Evolutionary conservation across 106 monocot genomes (phyloP).

Genomic region (Acorus gramineus): DNA sequence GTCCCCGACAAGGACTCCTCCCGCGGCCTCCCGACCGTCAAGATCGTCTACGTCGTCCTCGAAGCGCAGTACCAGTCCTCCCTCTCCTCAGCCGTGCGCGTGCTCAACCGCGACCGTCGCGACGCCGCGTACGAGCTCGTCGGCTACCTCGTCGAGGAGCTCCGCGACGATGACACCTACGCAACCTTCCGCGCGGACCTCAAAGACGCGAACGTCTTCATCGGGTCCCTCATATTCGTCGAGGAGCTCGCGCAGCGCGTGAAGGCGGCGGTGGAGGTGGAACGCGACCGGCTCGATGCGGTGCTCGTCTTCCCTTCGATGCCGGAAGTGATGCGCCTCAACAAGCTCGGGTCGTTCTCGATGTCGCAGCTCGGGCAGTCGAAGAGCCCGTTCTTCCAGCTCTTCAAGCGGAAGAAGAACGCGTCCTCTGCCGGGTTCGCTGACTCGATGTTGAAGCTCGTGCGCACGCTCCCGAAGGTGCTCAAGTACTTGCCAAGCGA

Average conservation of each 20-base stretch:
- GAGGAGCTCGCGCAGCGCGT: slow-evolving; percentile 83
- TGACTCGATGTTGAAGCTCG: slow-evolving; percentile 83
- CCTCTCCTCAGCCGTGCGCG: slow-evolving; percentile 50
- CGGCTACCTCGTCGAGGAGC: slow-evolving; percentile 83
- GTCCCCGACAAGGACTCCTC: slow-evolving; percentile 18
- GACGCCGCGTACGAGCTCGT: slow-evolving; percentile 67
- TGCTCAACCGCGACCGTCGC: slow-evolving; percentile 37
- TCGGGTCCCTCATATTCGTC: slow-evolving; percentile 80
- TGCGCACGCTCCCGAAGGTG: slow-evolving; percentile 77
- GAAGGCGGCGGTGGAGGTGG: slow-evolving; percentile 60
- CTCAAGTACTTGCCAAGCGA: slow-evolving; percentile 81
- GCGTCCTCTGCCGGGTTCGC: slow-evolving; percentile 46
- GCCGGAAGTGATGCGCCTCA: slow-evolving; percentile 85
- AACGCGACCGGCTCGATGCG: slow-evolving; percentile 72
- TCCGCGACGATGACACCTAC: slow-evolving; percentile 64
- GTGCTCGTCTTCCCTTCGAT: slow-evolving; percentile 84
- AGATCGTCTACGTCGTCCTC: slow-evolving; percentile 77
- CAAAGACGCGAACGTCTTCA: slow-evolving; percentile 70
- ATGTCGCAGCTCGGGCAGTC: slow-evolving; percentile 88
- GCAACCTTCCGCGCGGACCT: slow-evolving; percentile 53
- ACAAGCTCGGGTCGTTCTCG: slow-evolving; percentile 89
- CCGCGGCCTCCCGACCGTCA: slow-evolving; percentile 43
- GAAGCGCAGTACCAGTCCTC: slow-evolving; percentile 88
- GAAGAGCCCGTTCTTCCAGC: slow-evolving; percentile 80
- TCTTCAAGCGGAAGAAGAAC: slow-evolving; percentile 64